These are phyloP conservation scores for Ambrosia hybrid DNA, from an alignment of 140 eudicot genomes.

Conservation along the genomic window DNA sequence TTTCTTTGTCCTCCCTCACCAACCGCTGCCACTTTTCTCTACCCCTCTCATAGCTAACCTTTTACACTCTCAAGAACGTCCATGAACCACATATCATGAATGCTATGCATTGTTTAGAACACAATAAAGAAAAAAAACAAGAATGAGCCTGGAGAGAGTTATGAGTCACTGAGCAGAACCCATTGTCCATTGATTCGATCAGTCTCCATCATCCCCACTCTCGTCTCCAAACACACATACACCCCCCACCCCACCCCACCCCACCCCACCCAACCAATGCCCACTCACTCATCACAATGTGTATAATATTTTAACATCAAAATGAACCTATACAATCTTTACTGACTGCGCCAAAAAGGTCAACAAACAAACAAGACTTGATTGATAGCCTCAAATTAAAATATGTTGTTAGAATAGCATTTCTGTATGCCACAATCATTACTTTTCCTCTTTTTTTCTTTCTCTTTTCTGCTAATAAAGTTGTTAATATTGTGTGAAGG, in stretches of 20 bases:
- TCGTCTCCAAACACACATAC: conserved; percentile 27
- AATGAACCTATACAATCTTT: conserved; percentile 8
- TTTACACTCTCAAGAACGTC: too few relatives aligned
- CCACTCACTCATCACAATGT: conserved; percentile 34
- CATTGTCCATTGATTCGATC: conserved; percentile 40
- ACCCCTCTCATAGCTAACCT: too few relatives aligned
- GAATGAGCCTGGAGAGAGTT: conserved; percentile 30
- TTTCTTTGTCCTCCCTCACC: too few relatives aligned
- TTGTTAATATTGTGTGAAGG: conserved; percentile 35
- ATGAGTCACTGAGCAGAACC: conserved; percentile 36
- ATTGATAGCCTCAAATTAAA: background rate
- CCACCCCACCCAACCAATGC: conserved; percentile 17
- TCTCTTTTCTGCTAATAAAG: conserved; percentile 33
- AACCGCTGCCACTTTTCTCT: too few relatives aligned
- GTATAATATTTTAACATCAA: background rate
- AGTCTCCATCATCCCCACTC: conserved; percentile 48
- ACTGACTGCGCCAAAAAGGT: background rate
- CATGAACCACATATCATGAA: too few relatives aligned
- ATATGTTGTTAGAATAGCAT: conserved; percentile 14
- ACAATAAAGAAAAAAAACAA: conserved; percentile 1
- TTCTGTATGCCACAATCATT: conserved; percentile 43
- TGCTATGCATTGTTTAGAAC: background rate
- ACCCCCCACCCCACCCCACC: background rate
- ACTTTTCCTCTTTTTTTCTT: conserved; percentile 29
- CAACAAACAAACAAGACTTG: background rate